phyloP scores from a whole-genome alignment of 2,329 filamentous ascomycete genomes.

The Cercospora citrullina region DNA sequence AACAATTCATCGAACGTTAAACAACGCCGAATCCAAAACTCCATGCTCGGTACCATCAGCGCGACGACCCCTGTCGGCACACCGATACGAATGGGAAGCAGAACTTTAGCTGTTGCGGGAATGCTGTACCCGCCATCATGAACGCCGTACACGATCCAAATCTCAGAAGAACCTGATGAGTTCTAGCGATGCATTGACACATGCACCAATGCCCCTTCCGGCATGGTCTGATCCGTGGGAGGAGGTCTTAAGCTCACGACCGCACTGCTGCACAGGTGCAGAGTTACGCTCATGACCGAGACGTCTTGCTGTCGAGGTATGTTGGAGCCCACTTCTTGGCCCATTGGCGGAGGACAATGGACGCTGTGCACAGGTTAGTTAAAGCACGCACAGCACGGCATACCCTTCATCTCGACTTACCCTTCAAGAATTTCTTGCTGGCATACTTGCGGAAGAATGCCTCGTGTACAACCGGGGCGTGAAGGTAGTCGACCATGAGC shows the following conservation, averaged over 20 bases:
- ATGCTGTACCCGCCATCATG: slow-evolving; percentile 18
- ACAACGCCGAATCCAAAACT: slow-evolving; percentile 16
- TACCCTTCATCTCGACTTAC: slow-evolving; percentile 55
- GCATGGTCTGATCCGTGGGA: slow-evolving; percentile 16
- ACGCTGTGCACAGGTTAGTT: slow-evolving; percentile 59
- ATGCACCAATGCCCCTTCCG: slow-evolving; percentile 13
- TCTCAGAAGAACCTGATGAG: slow-evolving; percentile 14
- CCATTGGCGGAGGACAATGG: slow-evolving; percentile 88
- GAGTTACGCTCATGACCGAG: slow-evolving; percentile 32
- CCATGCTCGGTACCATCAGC: slow-evolving; percentile 16
- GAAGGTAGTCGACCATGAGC: slow-evolving; percentile 95
- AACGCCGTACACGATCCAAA: slow-evolving; percentile 26
- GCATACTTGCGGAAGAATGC: slow-evolving; percentile 99
- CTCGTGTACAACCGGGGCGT: slow-evolving; percentile 85
- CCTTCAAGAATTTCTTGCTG: slow-evolving; percentile 98
- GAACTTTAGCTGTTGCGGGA: slow-evolving; percentile 12
- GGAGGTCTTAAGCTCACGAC: slow-evolving; percentile 11
- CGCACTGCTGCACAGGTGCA: slow-evolving; percentile 2
- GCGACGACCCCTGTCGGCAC: slow-evolving; percentile 16
- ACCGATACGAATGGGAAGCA: slow-evolving; percentile 14
- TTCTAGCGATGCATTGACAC: slow-evolving; percentile 21
- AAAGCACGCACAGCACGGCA: slow-evolving; percentile 16
- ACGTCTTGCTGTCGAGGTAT: slow-evolving; percentile 38
- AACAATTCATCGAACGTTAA: slow-evolving; percentile 12
- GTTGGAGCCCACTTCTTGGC: slow-evolving; percentile 60